phyloP scores from a whole-genome alignment of 2,329 filamentous ascomycete genomes.

The Orbilia oligospora region DNA sequence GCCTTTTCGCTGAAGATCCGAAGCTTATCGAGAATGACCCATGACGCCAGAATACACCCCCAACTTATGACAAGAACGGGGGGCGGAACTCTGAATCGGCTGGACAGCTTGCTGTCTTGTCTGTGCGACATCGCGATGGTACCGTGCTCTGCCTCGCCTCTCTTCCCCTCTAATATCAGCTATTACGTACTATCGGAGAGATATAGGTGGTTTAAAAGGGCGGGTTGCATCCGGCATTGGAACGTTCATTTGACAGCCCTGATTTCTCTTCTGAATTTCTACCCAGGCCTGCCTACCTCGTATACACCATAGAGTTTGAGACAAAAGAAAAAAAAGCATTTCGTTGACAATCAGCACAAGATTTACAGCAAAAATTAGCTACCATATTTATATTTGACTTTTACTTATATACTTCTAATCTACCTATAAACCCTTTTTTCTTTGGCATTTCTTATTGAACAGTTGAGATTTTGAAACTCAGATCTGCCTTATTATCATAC shows the following conservation, averaged over 20 bases:
- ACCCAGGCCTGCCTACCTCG: background rate
- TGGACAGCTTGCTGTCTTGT: constrained; percentile 23
- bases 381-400: background rate
- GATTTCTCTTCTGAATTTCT: background rate
- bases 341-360: background rate
- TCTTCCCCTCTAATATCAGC: background rate
- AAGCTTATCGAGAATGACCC: constrained; percentile 54
- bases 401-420: too few relatives aligned
- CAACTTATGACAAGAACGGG: constrained; percentile 30
- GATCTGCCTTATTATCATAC: background rate
- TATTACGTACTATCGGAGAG: constrained; percentile 29
- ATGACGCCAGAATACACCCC: constrained; percentile 55
- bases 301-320: constrained; percentile 41
- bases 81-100: constrained; percentile 33
- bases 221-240: constrained; percentile 44
- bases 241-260: constrained; percentile 15
- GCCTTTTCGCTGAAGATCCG: constrained; percentile 57
- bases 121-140: constrained; percentile 52
- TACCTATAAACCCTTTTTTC: background rate
- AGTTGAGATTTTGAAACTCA: background rate
- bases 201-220: constrained; percentile 31
- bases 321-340: constrained; percentile 8
- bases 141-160: constrained; percentile 17
- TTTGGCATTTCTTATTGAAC: background rate
- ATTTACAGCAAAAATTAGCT: background rate